Percentiles rank a stretch among this genome's conserved stretches.
phyloP scores from a whole-genome alignment of 2,329 filamentous ascomycete species.

The Aspergillus alliaceus region DNA sequence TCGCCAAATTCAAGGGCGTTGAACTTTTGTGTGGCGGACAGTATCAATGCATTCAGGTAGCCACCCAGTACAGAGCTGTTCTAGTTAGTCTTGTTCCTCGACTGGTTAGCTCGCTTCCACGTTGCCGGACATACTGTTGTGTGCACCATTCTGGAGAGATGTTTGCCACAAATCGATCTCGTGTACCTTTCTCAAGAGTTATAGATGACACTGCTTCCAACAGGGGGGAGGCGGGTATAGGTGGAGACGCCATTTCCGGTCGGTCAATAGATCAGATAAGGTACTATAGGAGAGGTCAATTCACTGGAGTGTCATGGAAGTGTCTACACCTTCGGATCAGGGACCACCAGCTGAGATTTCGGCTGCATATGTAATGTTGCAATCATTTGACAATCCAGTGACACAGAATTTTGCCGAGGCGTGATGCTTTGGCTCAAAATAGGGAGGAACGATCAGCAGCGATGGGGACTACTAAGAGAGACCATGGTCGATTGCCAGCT shows the following conservation, averaged over 20 bases:
- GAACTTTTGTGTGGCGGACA: conserved; percentile 18
- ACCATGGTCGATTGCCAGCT: neutral
- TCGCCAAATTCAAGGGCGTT: conserved; percentile 10
- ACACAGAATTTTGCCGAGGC: neutral
- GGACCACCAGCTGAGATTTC: neutral
- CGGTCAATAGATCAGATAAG: neutral
- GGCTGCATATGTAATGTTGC: conserved; percentile 1
- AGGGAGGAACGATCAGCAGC: neutral
- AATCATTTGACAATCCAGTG: neutral
- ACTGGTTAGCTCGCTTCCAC: neutral
- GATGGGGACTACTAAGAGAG: neutral
- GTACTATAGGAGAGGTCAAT: neutral
- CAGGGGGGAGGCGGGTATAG: conserved; percentile 6
- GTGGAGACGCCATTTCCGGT: conserved; percentile 6
- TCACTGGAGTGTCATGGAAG: neutral
- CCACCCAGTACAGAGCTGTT: conserved; percentile 23
- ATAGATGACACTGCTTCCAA: conserved; percentile 17
- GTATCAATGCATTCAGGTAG: conserved; percentile 18
- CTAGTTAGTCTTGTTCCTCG: conserved; percentile 8
- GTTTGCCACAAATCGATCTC: conserved; percentile 12
- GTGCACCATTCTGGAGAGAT: conserved; percentile 22
- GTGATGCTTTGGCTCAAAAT: neutral
- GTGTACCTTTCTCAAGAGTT: conserved; percentile 9
- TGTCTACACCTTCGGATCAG: neutral
- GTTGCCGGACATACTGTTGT: conserved; percentile 19